These are phyloP conservation scores for Apiospora phragmitis DNA, from an alignment of 2,329 filamentous ascomycete genomes.

Conservation along the genomic window DNA sequence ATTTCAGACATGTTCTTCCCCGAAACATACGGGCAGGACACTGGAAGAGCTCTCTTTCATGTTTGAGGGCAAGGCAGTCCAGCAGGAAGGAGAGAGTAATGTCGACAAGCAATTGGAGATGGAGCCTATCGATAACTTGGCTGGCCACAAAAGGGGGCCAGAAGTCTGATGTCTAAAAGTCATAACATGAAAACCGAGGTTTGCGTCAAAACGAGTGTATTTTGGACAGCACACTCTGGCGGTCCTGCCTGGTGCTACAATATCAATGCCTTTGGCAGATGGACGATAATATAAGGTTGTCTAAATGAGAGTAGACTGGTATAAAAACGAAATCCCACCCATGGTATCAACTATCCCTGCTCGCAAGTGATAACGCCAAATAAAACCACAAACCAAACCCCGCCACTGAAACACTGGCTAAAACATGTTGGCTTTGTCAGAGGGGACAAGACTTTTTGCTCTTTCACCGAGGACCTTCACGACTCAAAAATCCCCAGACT, in stretches of 20 bases:
- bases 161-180: not conserved
- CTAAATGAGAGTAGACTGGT: not conserved
- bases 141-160: not conserved
- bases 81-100: constrained; percentile 25
- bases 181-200: not conserved
- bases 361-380: not conserved
- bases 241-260: not conserved
- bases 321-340: not conserved
- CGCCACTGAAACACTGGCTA: not conserved
- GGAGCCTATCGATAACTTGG: constrained; percentile 13
- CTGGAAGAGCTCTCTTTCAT: constrained; percentile 37
- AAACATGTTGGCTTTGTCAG: not conserved
- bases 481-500: not conserved
- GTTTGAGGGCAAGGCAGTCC: constrained; percentile 33
- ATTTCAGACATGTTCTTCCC: constrained; percentile 29
- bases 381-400: not conserved
- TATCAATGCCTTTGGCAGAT: not conserved
- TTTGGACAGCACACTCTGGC: not conserved
- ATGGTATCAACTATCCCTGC: not conserved
- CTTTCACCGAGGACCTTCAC: not conserved
- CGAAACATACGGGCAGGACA: constrained; percentile 34
- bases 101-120: constrained; percentile 32
- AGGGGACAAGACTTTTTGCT: not conserved
- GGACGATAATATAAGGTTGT: not conserved
- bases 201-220: not conserved